phyloP scores from a whole-genome alignment of 1,139 yeast genomes.

The Candida labiduridarum region DNA sequence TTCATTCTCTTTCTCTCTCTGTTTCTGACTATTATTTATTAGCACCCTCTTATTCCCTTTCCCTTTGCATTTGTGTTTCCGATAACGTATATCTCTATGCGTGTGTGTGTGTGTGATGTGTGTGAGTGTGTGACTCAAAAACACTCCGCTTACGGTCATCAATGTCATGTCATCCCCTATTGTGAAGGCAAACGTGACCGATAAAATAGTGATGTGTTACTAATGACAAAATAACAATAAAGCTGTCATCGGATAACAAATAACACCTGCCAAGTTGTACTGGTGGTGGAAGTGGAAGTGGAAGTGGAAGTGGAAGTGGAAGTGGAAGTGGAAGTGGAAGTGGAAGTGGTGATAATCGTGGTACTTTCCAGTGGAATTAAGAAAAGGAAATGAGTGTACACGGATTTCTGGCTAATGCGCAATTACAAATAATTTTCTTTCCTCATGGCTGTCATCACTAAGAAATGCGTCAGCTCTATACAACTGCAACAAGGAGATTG shows the following conservation, averaged over 20 bases:
- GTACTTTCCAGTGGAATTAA: background rate
- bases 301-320: background rate
- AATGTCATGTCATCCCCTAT: background rate
- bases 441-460: background rate
- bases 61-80: too few relatives aligned
- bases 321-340: too few relatives aligned
- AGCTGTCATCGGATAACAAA: background rate
- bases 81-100: background rate
- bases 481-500: background rate
- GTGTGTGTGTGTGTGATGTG: background rate
- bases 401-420: background rate
- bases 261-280: background rate
- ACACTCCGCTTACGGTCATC: background rate
- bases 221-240: background rate
- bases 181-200: background rate
- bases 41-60: too few relatives aligned
- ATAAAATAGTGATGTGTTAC: background rate
- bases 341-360: background rate
- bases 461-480: background rate
- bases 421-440: background rate
- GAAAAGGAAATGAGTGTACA: background rate
- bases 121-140: background rate
- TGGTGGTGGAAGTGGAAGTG: background rate
- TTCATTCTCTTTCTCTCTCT: too few relatives aligned
- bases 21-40: too few relatives aligned